These are phyloP conservation scores for Mycena epipterygia DNA, from an alignment of 768 basidiomycete genomes.

Conservation along the genomic window DNA sequence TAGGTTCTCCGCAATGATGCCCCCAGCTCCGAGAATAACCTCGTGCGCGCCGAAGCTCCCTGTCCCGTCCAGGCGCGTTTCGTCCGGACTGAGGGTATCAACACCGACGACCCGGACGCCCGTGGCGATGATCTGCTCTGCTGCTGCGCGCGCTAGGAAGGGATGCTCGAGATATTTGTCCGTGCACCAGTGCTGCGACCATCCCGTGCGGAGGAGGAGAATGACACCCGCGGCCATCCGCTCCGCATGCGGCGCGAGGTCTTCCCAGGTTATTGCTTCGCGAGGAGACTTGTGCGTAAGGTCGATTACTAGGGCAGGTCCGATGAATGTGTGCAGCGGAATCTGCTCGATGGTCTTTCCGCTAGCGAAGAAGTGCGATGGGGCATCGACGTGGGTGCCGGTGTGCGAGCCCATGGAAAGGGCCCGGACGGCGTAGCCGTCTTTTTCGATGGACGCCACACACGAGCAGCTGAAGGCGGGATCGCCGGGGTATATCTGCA, in stretches of 20 bases:
- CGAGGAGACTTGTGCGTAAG: conserved; percentile 59
- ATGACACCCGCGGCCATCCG: conserved; percentile 57
- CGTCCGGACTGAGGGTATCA: conserved; percentile 79
- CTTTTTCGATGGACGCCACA: conserved; percentile 54
- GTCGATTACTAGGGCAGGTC: conserved; percentile 69
- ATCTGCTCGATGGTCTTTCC: conserved; percentile 73
- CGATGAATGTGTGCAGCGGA: conserved; percentile 64
- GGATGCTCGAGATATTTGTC: conserved; percentile 73
- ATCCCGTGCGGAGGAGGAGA: conserved; percentile 76
- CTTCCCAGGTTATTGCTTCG: conserved; percentile 69
- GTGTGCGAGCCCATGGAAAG: conserved; percentile 77
- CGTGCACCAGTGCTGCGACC: conserved; percentile 70
- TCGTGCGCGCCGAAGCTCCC: conserved; percentile 68
- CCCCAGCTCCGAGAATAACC: conserved; percentile 69
- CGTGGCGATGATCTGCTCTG: conserved; percentile 58
- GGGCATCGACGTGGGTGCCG: conserved; percentile 86
- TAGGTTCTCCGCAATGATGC: conserved; percentile 81
- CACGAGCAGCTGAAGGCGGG: conserved; percentile 58
- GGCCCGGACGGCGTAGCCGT: conserved; percentile 65
- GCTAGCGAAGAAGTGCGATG: conserved; percentile 75
- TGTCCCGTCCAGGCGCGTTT: conserved; percentile 58
- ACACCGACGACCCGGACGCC: conserved; percentile 73
- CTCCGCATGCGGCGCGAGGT: conserved; percentile 53
- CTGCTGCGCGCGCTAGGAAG: conserved; percentile 68
- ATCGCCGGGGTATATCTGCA: conserved; percentile 70